Evolutionary conservation across 2,329 filamentous ascomycete species (phyloP), one percentile per base, ranked within the genome.

Genomic region (Aureobasidium zeae): DNA sequence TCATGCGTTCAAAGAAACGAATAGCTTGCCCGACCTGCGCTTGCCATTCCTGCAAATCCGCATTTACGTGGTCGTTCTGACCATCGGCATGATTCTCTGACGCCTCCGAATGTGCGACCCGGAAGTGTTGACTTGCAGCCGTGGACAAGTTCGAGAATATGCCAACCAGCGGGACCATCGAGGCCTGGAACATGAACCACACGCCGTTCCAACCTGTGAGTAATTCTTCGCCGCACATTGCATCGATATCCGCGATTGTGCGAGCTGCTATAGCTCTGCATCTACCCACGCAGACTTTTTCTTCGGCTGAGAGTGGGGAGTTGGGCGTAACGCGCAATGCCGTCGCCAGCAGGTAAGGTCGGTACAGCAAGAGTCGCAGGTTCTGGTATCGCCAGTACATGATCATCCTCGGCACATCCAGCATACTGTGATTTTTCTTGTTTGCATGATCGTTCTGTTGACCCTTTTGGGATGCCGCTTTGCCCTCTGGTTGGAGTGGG

Each of bases 321-420:
- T 56, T 72, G 41, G 57, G 73, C 68, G 53, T 73, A 52, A 51
- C 65, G 54, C 70, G 69, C 69, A 56, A 77, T 69, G 55, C 83
- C 65, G 62, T 76, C 4, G 61, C 81, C 5, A 88, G 70, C 2
- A 89, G 69, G 0, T 81, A 77, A 0, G 83, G 83, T 2, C 84
- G 72, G 59, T 87, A 80, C 16, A 88, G 73, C 1, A 88, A 72
- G 63, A 87, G 81, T 34, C 83, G 79, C 34, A 86, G 72, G 53
- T 86, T 86, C 56, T 84, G 79, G 57, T 84, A 88, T 11, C 83
- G 74, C 84, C 83, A 88, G 59, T 84, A 83, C 79, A 87, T 86
- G 53, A 87, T 74, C 50, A 77, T 77, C 38, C 83, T 73, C 1
- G 80, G 76, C 36, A 81, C 80, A 50, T 77, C 77, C 13, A 87